Evolutionary conservation across 495 filamentous ascomycete genomes (phyloP), one percentile per base, ranked within the genome.

Genomic region (Sordaria brevicollis): DNA sequence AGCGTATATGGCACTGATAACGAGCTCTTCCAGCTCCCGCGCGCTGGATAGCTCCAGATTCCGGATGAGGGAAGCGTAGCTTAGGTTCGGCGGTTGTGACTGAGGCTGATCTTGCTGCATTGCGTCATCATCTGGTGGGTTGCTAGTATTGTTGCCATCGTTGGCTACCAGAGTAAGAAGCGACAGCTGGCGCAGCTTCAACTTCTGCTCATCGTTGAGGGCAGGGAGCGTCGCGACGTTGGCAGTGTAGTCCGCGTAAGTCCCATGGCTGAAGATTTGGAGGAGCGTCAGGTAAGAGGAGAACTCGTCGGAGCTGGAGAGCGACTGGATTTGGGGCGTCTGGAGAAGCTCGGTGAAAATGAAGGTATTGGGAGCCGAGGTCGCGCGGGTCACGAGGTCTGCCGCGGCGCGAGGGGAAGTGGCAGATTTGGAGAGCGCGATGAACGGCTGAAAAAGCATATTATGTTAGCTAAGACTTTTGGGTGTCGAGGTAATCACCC

Each of bases 281-380:
- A 98, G 90, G 4, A 97, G 86, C 7, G 85, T 87, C 25, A 94
- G 84, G 79, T 92, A 88, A 43, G 74, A 70, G 2, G 73, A 71
- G 31, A 83, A 76, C 49, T 84, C 82, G 37, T 76, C 69, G 7
- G 83, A 83, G 19, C 78, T 76, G 35, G 85, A 80, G 21, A 99
- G 87, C 3, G 88, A 83, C 77, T 96, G 92, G 73, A 98, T 88
- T 72, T 93, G 90, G 2, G 91, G 90, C 2, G 88, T 88, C 72
- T 92, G 86, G 9, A 99, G 89, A 0, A 99, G 89, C 83, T 98
- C 95, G 66, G 92, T 88, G 83, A 99, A 99, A 83, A 98, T 89
- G 80, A 90, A 98, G 76, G 93, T 94, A 77, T 96, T 91, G 10
- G 92, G 88, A 66, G 87, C 89, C 21, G 93, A 92, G 54, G 93